Base-by-base conservation (phyloP, 2,329 filamentous ascomycete species). In the Ophiocordyceps camponoti-rufipedis region DNA sequence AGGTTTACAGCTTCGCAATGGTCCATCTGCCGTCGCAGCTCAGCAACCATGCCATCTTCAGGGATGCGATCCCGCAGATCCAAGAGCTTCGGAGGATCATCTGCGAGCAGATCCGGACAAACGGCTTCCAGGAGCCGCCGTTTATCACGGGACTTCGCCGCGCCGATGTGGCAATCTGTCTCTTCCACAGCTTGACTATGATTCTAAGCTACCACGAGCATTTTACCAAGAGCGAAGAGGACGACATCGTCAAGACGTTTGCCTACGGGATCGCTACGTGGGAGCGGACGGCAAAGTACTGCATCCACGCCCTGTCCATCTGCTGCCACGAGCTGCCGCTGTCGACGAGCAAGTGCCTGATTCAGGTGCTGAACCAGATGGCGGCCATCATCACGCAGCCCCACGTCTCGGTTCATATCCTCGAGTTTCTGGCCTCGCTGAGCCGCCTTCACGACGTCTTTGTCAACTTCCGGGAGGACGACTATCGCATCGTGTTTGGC, bases 351-450 rank as follows among this genome's bases (percentile, higher is more conserved):
- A 94, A 89, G 58, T 82, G 80, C 18, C 70, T 96, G 48, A 83
- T 89, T 42, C 82, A 79, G 42, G 85, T 96, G 52, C 70, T 98
- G 46, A 83, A 88, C 55, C 89, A 86, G 58, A 94, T 98, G 85
- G 82, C 88, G 1, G 85, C 88, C 54, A 93, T 95, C 55, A 94
- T 98, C 55, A 96, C 91, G 1, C 88, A 94, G 55, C 80, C 86
- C 7, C 78, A 88, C 47, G 82, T 95, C 33, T 87, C 89, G 10
- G 82, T 95, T 49, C 91, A 98, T 57, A 94, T 98, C 49, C 70
- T 98, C 44, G 91, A 98, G 57, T 96, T 98, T 56, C 68, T 98
- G n/a, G 84, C 85, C 10, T 82, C 86, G 44, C 72, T 98, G 28
- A 87, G 88, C 45, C 80, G 89, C 33, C 68, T 95, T 47, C 85